Conservation (phyloP, 768 basidiomycete genomes). For the Rhodocollybia butyracea region DNA sequence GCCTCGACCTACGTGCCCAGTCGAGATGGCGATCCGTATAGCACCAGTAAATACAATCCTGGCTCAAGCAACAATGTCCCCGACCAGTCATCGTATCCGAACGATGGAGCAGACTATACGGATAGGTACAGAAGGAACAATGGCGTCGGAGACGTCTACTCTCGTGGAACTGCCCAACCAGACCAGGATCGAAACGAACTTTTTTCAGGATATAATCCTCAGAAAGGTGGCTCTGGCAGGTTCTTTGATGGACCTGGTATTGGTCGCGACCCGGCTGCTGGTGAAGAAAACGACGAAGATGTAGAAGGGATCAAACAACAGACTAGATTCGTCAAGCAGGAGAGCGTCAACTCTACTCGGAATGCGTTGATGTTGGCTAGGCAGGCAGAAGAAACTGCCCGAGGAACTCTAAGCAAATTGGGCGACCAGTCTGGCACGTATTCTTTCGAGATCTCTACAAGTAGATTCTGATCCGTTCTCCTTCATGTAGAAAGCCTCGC, state of each 20-base stretch:
- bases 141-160: slow-evolving; percentile 39
- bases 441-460: neutral
- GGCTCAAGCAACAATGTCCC: neutral
- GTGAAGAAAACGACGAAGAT: slow-evolving; percentile 60
- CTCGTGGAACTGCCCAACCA: slow-evolving; percentile 35
- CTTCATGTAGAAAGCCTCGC: slow-evolving; percentile 51
- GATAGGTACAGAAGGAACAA: slow-evolving; percentile 30
- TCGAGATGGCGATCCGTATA: slow-evolving; percentile 45
- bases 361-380: slow-evolving; percentile 72
- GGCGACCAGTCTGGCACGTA: slow-evolving; percentile 71
- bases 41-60: neutral
- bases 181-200: slow-evolving; percentile 49
- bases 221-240: slow-evolving; percentile 38
- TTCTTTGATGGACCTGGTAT: slow-evolving; percentile 43
- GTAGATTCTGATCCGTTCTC: neutral
- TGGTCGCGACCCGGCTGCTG: slow-evolving; percentile 33
- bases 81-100: neutral
- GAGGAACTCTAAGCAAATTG: slow-evolving; percentile 59
- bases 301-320: slow-evolving; percentile 77
- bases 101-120: slow-evolving; percentile 9
- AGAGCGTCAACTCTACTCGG: slow-evolving; percentile 64
- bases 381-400: slow-evolving; percentile 77
- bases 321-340: slow-evolving; percentile 67
- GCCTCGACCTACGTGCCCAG: slow-evolving; percentile 66
- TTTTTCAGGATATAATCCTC: slow-evolving; percentile 51